Evolutionary conservation across 164 flowering plant species (phyloP).

Genomic region (Macadamia tetraphylla): DNA sequence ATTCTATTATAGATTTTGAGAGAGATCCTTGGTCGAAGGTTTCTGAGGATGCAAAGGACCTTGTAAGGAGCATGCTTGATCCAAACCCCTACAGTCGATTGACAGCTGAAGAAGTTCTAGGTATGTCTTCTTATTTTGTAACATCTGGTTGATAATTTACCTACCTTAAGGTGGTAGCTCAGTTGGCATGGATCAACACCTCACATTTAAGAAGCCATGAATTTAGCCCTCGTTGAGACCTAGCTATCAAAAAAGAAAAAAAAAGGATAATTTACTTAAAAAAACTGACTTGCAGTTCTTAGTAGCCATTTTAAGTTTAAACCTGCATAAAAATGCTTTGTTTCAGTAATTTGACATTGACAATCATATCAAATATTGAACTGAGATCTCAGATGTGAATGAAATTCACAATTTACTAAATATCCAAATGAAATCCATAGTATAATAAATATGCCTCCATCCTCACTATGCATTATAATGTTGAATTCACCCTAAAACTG

Average conservation of each 20-base stretch:
- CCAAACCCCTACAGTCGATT: conserved; percentile 61
- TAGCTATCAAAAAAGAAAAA: no score
- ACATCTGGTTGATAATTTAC: not conserved
- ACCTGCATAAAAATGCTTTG: no score
- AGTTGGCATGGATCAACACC: no score
- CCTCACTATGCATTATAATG: no score
- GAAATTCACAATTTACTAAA: not conserved
- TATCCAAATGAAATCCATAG: no score
- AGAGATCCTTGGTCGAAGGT: conserved; percentile 93
- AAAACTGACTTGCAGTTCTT: not conserved
- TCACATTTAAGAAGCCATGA: no score
- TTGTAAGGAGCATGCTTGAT: conserved; percentile 75
- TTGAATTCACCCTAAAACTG: no score
- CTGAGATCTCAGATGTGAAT: not conserved
- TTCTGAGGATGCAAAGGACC: conserved; percentile 69
- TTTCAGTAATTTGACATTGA: not conserved
- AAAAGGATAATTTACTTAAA: no score
- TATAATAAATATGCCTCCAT: not conserved
- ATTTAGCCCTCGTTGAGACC: no score
- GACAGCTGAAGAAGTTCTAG: conserved; percentile 73
- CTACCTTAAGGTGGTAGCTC: not conserved
- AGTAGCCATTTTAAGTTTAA: not conserved
- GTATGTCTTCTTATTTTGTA: conserved; percentile 24
- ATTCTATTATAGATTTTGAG: conserved; percentile 52
- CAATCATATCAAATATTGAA: not conserved